These are phyloP conservation scores for Colletotrichum eleusines DNA, from an alignment of 2,329 filamentous ascomycete genomes.

Conservation along the genomic window DNA sequence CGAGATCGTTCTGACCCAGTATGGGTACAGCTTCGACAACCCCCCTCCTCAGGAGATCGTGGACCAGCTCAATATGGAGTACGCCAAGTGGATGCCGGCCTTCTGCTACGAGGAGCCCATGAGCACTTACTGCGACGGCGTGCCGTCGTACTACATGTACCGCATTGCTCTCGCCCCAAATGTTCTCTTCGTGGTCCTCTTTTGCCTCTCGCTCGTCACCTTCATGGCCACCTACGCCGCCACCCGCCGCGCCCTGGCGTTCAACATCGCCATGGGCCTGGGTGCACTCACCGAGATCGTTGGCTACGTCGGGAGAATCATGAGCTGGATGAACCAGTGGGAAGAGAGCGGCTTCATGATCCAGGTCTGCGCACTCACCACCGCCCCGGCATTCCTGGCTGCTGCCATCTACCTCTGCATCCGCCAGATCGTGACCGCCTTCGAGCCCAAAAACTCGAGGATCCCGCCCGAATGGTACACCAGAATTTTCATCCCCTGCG, in stretches of 20 bases:
- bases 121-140: slow-evolving; percentile 47
- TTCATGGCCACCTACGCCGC: slow-evolving; percentile 56
- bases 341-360: slow-evolving; percentile 61
- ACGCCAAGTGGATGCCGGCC: neutral
- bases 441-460: slow-evolving; percentile 62
- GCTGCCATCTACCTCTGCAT: slow-evolving; percentile 74
- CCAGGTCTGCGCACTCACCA: slow-evolving; percentile 72
- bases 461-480: slow-evolving; percentile 62
- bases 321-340: slow-evolving; percentile 67
- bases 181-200: slow-evolving; percentile 63
- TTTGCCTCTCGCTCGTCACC: slow-evolving; percentile 58
- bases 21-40: slow-evolving; percentile 6
- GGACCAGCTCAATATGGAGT: neutral
- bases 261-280: slow-evolving; percentile 64
- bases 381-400: slow-evolving; percentile 74
- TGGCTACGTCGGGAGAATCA: slow-evolving; percentile 70
- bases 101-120: slow-evolving; percentile 49
- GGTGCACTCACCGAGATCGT: slow-evolving; percentile 68
- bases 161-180: slow-evolving; percentile 67
- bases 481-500: slow-evolving; percentile 71
- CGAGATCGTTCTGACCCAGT: neutral
- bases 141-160: slow-evolving; percentile 63
- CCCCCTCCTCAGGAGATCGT: slow-evolving; percentile 5
- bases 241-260: slow-evolving; percentile 62
- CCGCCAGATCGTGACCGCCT: slow-evolving; percentile 60